phyloP scores from a whole-genome alignment of 31 red algal genomes.

The Odonthalia washingtoniensis region DNA sequence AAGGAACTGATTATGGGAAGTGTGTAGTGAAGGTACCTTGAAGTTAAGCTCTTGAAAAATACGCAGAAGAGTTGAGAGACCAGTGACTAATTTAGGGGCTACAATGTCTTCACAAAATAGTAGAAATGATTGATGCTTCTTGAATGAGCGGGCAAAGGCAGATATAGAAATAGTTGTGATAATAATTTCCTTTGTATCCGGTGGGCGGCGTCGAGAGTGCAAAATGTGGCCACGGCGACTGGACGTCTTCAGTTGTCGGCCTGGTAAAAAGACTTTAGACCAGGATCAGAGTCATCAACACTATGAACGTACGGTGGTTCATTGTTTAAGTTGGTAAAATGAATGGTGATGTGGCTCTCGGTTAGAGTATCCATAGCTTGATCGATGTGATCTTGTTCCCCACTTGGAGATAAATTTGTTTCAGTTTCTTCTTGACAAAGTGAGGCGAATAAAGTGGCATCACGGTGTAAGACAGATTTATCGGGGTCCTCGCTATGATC shows the following conservation, averaged over 20 bases:
- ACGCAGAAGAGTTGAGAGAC: background rate
- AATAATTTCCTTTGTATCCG: too few relatives aligned
- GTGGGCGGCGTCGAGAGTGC: too few relatives aligned
- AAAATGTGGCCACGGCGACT: background rate
- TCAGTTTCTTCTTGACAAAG: background rate
- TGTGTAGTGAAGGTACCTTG: background rate
- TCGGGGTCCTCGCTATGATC: background rate
- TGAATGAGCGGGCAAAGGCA: background rate
- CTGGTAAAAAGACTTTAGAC: background rate
- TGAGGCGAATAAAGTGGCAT: background rate
- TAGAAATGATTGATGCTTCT: background rate
- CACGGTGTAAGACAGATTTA: background rate
- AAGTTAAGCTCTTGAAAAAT: background rate
- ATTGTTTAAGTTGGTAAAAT: background rate
- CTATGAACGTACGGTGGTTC: background rate
- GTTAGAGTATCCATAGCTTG: background rate
- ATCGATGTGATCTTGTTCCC: background rate
- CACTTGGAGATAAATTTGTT: background rate
- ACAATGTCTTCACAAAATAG: background rate
- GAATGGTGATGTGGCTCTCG: background rate
- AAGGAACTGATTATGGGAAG: background rate
- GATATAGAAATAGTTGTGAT: background rate
- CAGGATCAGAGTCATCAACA: too few relatives aligned
- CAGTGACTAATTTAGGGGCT: background rate
- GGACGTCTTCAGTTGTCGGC: background rate